Evolutionary conservation across 2,329 filamentous ascomycete species (phyloP).

Genomic region (Blumeriella jaapii): DNA sequence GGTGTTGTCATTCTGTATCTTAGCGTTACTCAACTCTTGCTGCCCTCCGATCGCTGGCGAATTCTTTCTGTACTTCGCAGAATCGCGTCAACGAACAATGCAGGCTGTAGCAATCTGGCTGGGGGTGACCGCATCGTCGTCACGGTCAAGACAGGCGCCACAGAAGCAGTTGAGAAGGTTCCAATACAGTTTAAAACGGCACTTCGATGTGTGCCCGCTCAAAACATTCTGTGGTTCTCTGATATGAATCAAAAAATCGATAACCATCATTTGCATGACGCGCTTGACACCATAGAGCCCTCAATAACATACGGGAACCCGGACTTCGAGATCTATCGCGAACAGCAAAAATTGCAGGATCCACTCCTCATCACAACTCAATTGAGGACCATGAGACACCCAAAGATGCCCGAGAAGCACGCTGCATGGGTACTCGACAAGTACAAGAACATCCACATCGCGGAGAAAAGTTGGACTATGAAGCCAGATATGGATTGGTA

Average conservation of each 20-base stretch:
- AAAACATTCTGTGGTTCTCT: slow-evolving; percentile 42
- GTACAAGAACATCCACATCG: slow-evolving; percentile 50
- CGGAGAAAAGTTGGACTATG: slow-evolving; percentile 39
- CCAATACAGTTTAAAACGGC: slow-evolving; percentile 42
- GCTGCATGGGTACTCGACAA: slow-evolving; percentile 45
- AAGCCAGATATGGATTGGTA: slow-evolving; percentile 47
- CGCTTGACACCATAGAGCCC: slow-evolving; percentile 23
- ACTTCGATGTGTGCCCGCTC: slow-evolving; percentile 32
- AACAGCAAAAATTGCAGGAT: slow-evolving; percentile 34
- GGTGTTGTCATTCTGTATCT: too few species aligned
- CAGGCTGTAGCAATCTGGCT: too few species aligned
- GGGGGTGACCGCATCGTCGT: too few species aligned
- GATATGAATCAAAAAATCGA: slow-evolving; percentile 41
- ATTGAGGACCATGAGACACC: slow-evolving; percentile 28
- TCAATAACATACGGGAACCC: slow-evolving; percentile 30
- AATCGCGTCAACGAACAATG: too few species aligned
- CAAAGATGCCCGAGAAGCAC: slow-evolving; percentile 4
- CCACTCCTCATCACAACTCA: slow-evolving; percentile 32
- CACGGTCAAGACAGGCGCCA: slow-evolving; percentile 45
- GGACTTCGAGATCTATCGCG: slow-evolving; percentile 38
- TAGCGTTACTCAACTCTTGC: too few species aligned
- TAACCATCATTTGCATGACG: slow-evolving; percentile 34
- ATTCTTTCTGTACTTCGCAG: too few species aligned
- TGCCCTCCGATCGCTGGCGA: too few species aligned
- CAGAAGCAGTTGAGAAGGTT: slow-evolving; percentile 38